phyloP scores from a whole-genome alignment of 2,329 filamentous ascomycete genomes.

The Didymella segeticola region DNA sequence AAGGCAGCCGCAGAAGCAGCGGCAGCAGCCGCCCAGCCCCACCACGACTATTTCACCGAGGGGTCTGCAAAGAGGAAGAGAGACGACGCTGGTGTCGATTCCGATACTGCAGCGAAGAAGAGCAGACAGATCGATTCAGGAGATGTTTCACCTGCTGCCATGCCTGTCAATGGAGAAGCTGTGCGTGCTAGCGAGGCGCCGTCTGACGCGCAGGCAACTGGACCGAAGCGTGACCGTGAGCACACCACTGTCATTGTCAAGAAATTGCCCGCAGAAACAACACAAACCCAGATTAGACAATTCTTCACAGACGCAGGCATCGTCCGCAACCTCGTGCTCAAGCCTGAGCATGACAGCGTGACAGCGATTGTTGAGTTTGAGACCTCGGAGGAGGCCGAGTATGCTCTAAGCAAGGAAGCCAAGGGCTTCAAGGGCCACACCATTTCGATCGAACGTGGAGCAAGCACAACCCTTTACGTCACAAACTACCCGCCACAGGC shows the following conservation, averaged over 20 bases:
- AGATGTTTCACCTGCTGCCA: constrained; percentile 16
- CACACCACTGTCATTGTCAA: constrained; percentile 84
- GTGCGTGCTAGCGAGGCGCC: constrained; percentile 45
- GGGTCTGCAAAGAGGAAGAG: constrained; percentile 74
- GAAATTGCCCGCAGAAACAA: constrained; percentile 73
- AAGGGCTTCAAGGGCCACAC: constrained; percentile 78
- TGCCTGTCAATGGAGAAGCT: constrained; percentile 24
- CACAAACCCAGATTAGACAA: constrained; percentile 77
- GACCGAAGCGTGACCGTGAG: constrained; percentile 82
- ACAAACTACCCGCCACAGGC: constrained; percentile 85
- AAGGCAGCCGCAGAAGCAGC: constrained; percentile 64
- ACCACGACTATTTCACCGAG: constrained; percentile 52
- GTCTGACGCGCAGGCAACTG: constrained; percentile 35
- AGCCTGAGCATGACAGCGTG: constrained; percentile 66
- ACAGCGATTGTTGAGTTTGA: constrained; percentile 87
- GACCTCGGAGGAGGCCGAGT: constrained; percentile 77
- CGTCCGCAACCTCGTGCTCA: constrained; percentile 77
- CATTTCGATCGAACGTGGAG: constrained; percentile 76
- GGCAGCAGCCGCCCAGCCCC: constrained; percentile 22
- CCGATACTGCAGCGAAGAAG: constrained; percentile 70
- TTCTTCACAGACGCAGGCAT: constrained; percentile 92
- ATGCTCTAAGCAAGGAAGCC: constrained; percentile 80
- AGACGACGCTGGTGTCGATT: constrained; percentile 55
- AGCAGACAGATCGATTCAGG: constrained; percentile 56
- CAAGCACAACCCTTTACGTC: constrained; percentile 83